Evolutionary conservation across 768 basidiomycete genomes (phyloP), one percentile per base, ranked within the genome.

Genomic region (Suillus fuscotomentosus): DNA sequence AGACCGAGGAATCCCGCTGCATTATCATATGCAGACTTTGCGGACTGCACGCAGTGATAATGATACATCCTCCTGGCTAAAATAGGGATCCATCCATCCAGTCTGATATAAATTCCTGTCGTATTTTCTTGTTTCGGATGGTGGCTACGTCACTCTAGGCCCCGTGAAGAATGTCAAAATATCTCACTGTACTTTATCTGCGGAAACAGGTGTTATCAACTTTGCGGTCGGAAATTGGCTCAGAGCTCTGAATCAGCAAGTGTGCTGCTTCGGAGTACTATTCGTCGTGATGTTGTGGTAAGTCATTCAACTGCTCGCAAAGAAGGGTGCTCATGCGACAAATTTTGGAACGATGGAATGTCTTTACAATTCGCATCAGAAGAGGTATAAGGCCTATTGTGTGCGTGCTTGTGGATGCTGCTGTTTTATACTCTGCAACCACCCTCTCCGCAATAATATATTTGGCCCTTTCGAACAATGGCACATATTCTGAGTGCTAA

Each of bases 261-360:
- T 85, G 3, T 86, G 86, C 60, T 88, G 83, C 68, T 86, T 85
- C 64, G 84, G 85, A 4, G 86, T 75, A 7, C 82, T 83, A 31
- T 31, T 31, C 31, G 31, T 31, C 31, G 6, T 31, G 31, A 31
- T 31, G 5, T 31, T 31, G 5, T 31, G 31, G 31, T 31, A 31
- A 31, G 31, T 31, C 31, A 31, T 31, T 31, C 31, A 6, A 31
- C 31, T 31, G 31, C 31, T 31, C 31, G 5, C 5, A 31, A 31
- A 31, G 31, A 31, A 31, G 1, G 31, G 31, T 31, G 5, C 31
- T 5, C 5, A 31, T 31, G 31, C 31, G 31, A 31, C 31, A 6
- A 31, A 1, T 6, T 31, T 31, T 31, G 31, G 31, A 31, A 31
- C 5, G 31, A 31, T 0, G 5, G 31, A 54, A 6, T 9, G 31